Conservation (phyloP, 2,329 filamentous ascomycete genomes). For the Epicoccum nigrum region DNA sequence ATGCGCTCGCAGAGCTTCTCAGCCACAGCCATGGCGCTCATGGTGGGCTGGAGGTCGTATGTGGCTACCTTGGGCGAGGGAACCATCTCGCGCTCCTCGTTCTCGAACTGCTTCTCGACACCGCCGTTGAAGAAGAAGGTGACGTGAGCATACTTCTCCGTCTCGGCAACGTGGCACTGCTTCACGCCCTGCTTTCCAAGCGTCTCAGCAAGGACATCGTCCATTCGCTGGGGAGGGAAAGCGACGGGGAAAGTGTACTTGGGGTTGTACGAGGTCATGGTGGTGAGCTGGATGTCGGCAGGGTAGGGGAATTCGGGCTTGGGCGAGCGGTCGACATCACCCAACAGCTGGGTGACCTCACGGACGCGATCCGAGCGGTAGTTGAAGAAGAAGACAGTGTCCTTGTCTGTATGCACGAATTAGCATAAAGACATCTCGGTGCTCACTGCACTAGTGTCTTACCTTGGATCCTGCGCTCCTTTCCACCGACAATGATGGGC, state of each 20-base stretch:
- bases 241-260: slow-evolving; percentile 92
- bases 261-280: slow-evolving; percentile 98
- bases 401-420: slow-evolving; percentile 67
- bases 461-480: slow-evolving; percentile 85
- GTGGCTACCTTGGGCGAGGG: slow-evolving; percentile 94
- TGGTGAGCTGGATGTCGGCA: slow-evolving; percentile 83
- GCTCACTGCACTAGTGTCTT: slow-evolving; percentile 29
- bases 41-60: slow-evolving; percentile 93
- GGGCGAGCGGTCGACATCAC: slow-evolving; percentile 89
- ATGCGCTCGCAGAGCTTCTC: slow-evolving; percentile 90
- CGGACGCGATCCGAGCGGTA: slow-evolving; percentile 98
- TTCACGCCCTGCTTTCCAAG: slow-evolving; percentile 85
- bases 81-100: slow-evolving; percentile 92
- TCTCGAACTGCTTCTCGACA: slow-evolving; percentile 92
- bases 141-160: slow-evolving; percentile 98
- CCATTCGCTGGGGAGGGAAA: slow-evolving; percentile 94
- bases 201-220: slow-evolving; percentile 97
- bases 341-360: slow-evolving; percentile 93
- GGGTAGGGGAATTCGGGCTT: slow-evolving; percentile 92
- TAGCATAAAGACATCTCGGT: slow-evolving; percentile 38
- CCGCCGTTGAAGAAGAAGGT: slow-evolving; percentile 99
- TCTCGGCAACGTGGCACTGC: slow-evolving; percentile 97
- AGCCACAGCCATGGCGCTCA: slow-evolving; percentile 90
- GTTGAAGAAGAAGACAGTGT: slow-evolving; percentile 99
- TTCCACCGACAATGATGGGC: slow-evolving; percentile 91